A percentile compares a stretch with the other conserved stretches of the same genome.
phyloP scores from a whole-genome alignment of 23 red algal species.

The Gracilaria gracilis region DNA sequence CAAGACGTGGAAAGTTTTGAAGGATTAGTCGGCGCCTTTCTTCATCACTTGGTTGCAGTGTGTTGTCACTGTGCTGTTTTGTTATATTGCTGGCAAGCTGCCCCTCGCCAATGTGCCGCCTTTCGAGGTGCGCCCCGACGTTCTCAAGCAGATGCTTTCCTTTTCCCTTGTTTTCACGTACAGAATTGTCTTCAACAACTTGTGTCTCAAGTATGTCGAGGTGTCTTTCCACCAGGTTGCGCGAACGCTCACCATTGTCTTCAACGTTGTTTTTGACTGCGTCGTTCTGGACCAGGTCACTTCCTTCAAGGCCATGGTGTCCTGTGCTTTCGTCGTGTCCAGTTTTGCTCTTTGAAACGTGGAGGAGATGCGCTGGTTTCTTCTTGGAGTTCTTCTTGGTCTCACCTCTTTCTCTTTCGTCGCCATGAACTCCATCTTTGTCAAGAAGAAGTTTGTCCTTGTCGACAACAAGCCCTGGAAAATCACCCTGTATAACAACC shows the following conservation, averaged over 20 bases:
- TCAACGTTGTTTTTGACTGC: conserved; percentile 91
- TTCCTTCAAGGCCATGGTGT: conserved; percentile 77
- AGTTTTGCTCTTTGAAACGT: conserved; percentile 81
- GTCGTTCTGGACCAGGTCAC: conserved; percentile 87
- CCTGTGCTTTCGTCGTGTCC: conserved; percentile 75
- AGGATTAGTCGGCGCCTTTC: conserved; percentile 85
- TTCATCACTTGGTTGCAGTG: conserved; percentile 99
- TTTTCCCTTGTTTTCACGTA: conserved; percentile 85
- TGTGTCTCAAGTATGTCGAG: conserved; percentile 96
- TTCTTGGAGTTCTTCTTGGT: conserved; percentile 86
- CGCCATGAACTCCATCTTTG: conserved; percentile 94
- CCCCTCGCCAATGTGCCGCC: conserved; percentile 77
- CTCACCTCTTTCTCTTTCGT: conserved; percentile 87
- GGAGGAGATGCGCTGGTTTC: conserved; percentile 91
- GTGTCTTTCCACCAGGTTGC: conserved; percentile 96
- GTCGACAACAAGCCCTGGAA: conserved; percentile 98
- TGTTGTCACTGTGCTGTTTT: conserved; percentile 73
- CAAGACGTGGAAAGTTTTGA: too few species aligned
- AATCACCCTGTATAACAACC: conserved; percentile 93
- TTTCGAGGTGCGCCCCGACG: conserved; percentile 70
- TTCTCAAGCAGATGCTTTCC: conserved; percentile 74
- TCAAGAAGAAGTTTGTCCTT: conserved; percentile 93
- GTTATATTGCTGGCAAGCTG: conserved; percentile 74
- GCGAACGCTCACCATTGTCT: conserved; percentile 94
- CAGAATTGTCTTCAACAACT: conserved; percentile 94